phyloP scores from a whole-genome alignment of 192 early-diverging fungal species.

The Chytriomyces sp. region DNA sequence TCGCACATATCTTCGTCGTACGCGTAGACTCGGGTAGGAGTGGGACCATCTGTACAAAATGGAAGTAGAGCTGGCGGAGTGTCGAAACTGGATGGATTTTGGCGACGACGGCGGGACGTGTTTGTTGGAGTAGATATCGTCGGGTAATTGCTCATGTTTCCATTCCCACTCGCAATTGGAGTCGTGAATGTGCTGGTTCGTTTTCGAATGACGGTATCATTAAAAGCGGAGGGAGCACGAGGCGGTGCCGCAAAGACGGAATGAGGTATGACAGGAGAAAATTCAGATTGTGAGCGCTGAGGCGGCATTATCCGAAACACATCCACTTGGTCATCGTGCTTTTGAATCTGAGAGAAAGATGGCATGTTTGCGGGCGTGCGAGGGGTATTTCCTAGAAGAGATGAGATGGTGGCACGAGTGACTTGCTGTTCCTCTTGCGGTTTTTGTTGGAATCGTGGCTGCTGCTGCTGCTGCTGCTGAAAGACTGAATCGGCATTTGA shows the following conservation, averaged over 20 bases:
- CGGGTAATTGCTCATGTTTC: too few species aligned
- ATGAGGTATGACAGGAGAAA: too few species aligned
- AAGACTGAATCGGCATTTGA: background rate
- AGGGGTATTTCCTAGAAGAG: slow-evolving; percentile 15
- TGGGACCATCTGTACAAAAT: slow-evolving; percentile 6
- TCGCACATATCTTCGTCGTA: slow-evolving; percentile 10
- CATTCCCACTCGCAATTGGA: too few species aligned
- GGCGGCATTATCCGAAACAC: slow-evolving; percentile 24
- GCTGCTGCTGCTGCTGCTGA: slow-evolving; percentile 7
- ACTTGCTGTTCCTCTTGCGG: slow-evolving; percentile 11
- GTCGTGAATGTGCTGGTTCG: background rate
- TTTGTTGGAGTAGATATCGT: background rate
- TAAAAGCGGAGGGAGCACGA: slow-evolving; percentile 4
- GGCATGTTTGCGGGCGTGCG: background rate
- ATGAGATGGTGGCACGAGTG: slow-evolving; percentile 26
- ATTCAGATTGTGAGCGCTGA: background rate
- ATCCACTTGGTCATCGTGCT: slow-evolving; percentile 27
- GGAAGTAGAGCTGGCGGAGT: slow-evolving; percentile 6
- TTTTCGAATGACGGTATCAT: slow-evolving; percentile 29
- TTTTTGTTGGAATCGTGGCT: slow-evolving; percentile 27
- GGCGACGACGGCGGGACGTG: background rate
- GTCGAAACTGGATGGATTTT: background rate
- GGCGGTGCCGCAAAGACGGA: too few species aligned
- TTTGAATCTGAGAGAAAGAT: slow-evolving; percentile 28
- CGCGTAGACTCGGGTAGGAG: background rate